Evolutionary conservation across 202 grass and related monocot species (phyloP).

Genomic region (Zoysia matrella): DNA sequence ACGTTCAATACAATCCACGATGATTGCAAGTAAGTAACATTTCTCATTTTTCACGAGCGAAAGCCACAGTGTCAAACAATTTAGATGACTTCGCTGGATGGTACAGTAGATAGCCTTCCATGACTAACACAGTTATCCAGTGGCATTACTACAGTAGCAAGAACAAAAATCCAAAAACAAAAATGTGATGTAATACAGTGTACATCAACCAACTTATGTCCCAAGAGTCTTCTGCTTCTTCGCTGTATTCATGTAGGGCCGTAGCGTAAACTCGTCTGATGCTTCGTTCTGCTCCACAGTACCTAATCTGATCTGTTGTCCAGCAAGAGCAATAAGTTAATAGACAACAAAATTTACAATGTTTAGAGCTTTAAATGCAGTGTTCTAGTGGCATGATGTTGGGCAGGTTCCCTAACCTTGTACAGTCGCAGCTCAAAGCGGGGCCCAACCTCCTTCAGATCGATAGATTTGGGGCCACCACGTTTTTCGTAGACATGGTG

Average conservation of each 20-base stretch:
- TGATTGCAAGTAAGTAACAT: too few relatives aligned
- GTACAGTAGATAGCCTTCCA: too few relatives aligned
- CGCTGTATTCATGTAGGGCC: constrained; percentile 77
- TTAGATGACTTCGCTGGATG: too few relatives aligned
- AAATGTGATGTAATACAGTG: not conserved
- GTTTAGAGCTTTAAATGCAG: not conserved
- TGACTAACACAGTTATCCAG: too few relatives aligned
- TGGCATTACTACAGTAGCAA: not conserved
- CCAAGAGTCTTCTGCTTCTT: constrained; percentile 82
- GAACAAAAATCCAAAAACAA: not conserved
- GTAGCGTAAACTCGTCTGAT: constrained; percentile 63
- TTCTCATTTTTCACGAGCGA: too few relatives aligned
- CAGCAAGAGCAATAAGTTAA: not conserved
- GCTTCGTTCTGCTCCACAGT: constrained; percentile 84
- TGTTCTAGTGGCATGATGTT: not conserved
- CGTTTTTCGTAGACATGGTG: constrained; percentile 81
- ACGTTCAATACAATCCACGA: too few relatives aligned
- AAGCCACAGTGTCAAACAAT: too few relatives aligned
- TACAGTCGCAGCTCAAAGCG: constrained; percentile 83
- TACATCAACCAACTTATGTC: constrained; percentile 1
- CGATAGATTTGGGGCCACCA: constrained; percentile 75
- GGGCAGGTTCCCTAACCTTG: constrained; percentile 42
- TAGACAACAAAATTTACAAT: not conserved
- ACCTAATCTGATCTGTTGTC: constrained; percentile 74
- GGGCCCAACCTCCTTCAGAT: constrained; percentile 76